Base-by-base conservation (phyloP, 2,329 filamentous ascomycete species). In the Aspergillus vadensis region DNA sequence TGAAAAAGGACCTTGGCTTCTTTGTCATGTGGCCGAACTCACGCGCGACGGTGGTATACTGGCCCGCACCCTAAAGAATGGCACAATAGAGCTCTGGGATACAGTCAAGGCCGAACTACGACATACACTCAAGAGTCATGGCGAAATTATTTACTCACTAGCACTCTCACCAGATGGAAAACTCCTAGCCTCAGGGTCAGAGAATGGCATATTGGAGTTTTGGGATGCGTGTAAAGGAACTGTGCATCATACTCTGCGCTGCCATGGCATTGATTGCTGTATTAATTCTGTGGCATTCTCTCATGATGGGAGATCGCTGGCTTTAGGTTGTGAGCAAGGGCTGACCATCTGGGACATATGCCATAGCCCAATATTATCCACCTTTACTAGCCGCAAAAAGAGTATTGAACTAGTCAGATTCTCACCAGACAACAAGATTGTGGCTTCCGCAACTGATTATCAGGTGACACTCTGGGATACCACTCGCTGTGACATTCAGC, bases 151-250 rank as follows among this genome's bases (percentile, higher is more conserved):
- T 17, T 0, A 4, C 1, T 4, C n/a, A 43, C 1, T 43, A 10
- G 39, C 17, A 21, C 1, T 43, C 17, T 43, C 39, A 5, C n/a
- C 39, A 5, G 39, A 10, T 17, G 17, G 17, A 2, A 1, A 2
- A 0, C 4, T 17, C 2, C 39, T 43, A 17, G n/a, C 17, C n/a
- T 9, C n/a, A 2, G 8, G 15, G 5, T n/a, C n/a, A n/a, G 1
- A 0, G 3, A 0, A 57, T 69, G 17, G 57, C 61, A 50, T 67
- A 68, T 2, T 32, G 30, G 30, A 32, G 10, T 1, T 32, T 32
- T 32, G 30, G 30, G 30, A 32, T 2, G 2, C 5, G 1, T 32
- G 30, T 32, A 14, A 32, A 32, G 5, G 30, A 32, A 5, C 30
- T 12, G 4, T 32, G 10, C 30, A 12, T 5, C 10, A 32, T 32